Evolutionary conservation across 2,329 filamentous ascomycete genomes (phyloP), one percentile per base, ranked within the genome.

Genomic region (Fusarium multiceps): DNA sequence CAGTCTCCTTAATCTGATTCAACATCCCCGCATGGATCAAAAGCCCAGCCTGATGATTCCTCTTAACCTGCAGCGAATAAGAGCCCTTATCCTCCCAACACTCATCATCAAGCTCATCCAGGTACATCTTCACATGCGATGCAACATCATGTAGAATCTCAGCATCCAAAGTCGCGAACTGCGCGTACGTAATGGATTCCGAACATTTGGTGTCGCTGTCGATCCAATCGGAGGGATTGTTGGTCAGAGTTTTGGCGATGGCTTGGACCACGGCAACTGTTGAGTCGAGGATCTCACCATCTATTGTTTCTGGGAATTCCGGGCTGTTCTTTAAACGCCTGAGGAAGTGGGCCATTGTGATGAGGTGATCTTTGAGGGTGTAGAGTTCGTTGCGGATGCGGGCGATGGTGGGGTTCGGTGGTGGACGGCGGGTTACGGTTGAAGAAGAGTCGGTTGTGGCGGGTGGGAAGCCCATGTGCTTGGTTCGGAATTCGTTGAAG

Each of bases 141-240:
- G 62, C 45, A 4, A 75, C 34, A 3, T 73, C 68, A 2, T 56
- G 45, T 1, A 75, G 18, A 4, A 74, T 20, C 11, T 75, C 73
- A 0, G 66, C 43, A 6, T 74, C 72, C 0, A 75, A 21, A 0
- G 54, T 49, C 4, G 69, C 1, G 7, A 73, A 75, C 10, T 73
- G 62, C 0, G 64, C 32, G 10, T 74, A 74, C 0, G 72, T 50
- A 4, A 74, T 68, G 5, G 40, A 25, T 4, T 9, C 48, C 2
- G n/a, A 5, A 12, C 23, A 13, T 6, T 1, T 14, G 1, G 57
- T 46, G 6, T 66, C 64, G 4, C 66, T 69, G 2, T 76, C 74
- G 7, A 75, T 66, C 74, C 74, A 76, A 7, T 76, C 74, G 0
- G 70, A 67, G 0, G 63, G 67, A n/a, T 76, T 63, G 21, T 76